Evolutionary conservation across 257 asterid genomes (phyloP).

Genomic region (Paraleonurus japonicus): DNA sequence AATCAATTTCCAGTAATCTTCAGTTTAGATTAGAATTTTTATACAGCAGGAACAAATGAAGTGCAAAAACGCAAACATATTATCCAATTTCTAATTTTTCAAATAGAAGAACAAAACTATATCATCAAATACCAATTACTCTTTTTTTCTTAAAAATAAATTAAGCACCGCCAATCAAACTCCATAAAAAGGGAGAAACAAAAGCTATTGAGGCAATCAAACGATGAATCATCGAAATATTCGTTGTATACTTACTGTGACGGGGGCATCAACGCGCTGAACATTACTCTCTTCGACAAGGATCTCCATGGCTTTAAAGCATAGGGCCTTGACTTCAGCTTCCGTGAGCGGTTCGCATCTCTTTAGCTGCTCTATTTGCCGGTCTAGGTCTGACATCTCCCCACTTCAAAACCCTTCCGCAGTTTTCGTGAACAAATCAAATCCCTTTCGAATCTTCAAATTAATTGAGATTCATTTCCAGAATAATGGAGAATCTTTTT

Average conservation of each 20-base stretch:
- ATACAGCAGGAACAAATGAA: background rate
- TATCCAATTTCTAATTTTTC: too few relatives aligned
- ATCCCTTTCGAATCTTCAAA: background rate
- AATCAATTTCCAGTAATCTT: background rate
- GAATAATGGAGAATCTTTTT: background rate
- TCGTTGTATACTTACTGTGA: slow-evolving; percentile 44
- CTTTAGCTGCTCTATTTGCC: slow-evolving; percentile 90
- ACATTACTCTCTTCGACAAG: slow-evolving; percentile 96
- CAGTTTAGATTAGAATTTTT: background rate
- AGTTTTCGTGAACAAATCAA: background rate
- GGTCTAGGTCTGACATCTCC: slow-evolving; percentile 89
- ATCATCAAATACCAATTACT: background rate
- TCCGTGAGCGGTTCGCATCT: slow-evolving; percentile 90
- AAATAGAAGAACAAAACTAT: background rate
- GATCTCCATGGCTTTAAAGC: slow-evolving; percentile 92
- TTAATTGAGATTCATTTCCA: background rate
- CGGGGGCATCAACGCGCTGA: slow-evolving; percentile 95
- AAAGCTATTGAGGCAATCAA: too few relatives aligned
- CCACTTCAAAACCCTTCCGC: slow-evolving; percentile 11
- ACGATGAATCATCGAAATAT: background rate
- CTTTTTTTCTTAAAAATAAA: background rate
- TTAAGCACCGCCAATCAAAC: too few relatives aligned
- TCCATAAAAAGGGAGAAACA: too few relatives aligned
- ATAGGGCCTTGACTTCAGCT: slow-evolving; percentile 80
- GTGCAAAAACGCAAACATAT: background rate